phyloP scores from a whole-genome alignment of 345 rosid species.

The Brassica juncea region DNA sequence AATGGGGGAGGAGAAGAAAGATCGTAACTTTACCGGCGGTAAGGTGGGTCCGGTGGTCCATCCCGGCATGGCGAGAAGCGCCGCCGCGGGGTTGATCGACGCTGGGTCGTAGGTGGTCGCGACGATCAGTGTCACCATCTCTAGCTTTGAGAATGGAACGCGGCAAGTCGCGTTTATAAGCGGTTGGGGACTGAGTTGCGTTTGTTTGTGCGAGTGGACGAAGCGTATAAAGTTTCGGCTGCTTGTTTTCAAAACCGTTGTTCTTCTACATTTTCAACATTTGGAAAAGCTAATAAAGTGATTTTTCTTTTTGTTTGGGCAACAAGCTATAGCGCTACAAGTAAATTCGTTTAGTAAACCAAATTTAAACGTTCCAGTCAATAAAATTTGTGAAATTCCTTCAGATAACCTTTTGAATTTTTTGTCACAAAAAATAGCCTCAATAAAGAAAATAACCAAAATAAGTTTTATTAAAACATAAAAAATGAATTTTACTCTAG shows the following conservation, averaged over 20 bases:
- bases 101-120: conserved; percentile 87
- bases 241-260: conserved; percentile 24
- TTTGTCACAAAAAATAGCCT: too few species aligned
- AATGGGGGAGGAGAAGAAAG: not conserved
- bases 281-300: not conserved
- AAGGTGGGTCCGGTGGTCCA: conserved; percentile 60
- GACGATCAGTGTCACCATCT: conserved; percentile 76
- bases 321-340: not conserved
- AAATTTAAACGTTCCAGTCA: not conserved
- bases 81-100: conserved; percentile 80
- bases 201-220: conserved; percentile 14
- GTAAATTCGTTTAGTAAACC: not conserved
- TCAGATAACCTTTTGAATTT: too few species aligned
- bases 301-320: not conserved
- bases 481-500: too few species aligned
- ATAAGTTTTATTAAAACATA: too few species aligned
- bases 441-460: too few species aligned
- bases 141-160: conserved; percentile 20
- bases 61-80: conserved; percentile 69
- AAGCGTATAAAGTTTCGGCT: conserved; percentile 21
- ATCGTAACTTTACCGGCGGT: conserved; percentile 41
- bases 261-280: not conserved
- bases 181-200: conserved; percentile 1
- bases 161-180: conserved; percentile 23
- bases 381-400: too few species aligned